Evolutionary conservation across 2,329 filamentous ascomycete species (phyloP).

Genomic region (Sporothrix humicola): DNA sequence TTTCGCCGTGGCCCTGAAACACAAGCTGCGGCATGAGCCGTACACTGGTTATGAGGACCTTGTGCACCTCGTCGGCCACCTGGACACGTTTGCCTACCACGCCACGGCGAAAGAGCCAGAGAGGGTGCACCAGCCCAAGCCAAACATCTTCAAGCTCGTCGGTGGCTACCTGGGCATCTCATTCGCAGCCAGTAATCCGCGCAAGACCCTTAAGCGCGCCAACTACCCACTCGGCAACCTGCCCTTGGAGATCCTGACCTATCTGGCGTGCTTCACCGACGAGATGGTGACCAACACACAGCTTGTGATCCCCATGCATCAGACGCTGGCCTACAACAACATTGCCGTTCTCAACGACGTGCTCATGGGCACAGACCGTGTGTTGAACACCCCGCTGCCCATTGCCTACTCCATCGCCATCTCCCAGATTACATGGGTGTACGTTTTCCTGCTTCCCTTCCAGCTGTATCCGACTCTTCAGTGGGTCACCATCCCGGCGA

Average conservation of each 20-base stretch:
- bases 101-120: slow-evolving; percentile 49
- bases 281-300: slow-evolving; percentile 58
- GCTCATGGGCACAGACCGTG: slow-evolving; percentile 69
- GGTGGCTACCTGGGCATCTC: slow-evolving; percentile 71
- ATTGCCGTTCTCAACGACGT: slow-evolving; percentile 68
- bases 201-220: slow-evolving; percentile 70
- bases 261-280: slow-evolving; percentile 67
- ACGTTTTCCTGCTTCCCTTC: slow-evolving; percentile 74
- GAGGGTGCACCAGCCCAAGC: slow-evolving; percentile 44
- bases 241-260: slow-evolving; percentile 72
- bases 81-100: slow-evolving; percentile 68
- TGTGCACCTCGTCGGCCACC: slow-evolving; percentile 63
- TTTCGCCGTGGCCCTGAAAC: slow-evolving; percentile 72
- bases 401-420: slow-evolving; percentile 77
- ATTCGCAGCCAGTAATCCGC: slow-evolving; percentile 71
- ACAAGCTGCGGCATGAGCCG: slow-evolving; percentile 75
- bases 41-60: slow-evolving; percentile 73
- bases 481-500: slow-evolving; percentile 76
- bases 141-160: slow-evolving; percentile 54
- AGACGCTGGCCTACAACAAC: slow-evolving; percentile 55
- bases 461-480: slow-evolving; percentile 64
- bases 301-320: slow-evolving; percentile 55
- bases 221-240: slow-evolving; percentile 72
- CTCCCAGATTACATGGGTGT: slow-evolving; percentile 77
- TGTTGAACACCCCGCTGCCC: slow-evolving; percentile 73